Percentiles rank a stretch among this genome's conserved stretches.
Conservation (phyloP, 192 early-diverging fungal genomes). For the Coemansia sp. region DNA sequence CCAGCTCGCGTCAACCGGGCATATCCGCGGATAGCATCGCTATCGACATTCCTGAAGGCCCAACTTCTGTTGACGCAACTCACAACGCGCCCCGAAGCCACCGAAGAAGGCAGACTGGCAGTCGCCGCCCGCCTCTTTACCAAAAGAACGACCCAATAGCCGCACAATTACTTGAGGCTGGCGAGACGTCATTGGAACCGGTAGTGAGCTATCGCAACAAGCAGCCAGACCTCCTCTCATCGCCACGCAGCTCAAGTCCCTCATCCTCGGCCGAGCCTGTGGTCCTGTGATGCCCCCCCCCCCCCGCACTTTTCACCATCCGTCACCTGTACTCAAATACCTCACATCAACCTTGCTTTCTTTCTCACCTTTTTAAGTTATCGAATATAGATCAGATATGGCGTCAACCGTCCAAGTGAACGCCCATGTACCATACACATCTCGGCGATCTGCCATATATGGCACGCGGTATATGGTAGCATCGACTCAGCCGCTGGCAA, state of each 20-base stretch:
- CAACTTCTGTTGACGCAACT: background rate
- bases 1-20: background rate
- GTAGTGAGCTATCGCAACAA: conserved; percentile 46
- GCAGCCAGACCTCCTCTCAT: conserved; percentile 18
- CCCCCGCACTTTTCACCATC: background rate
- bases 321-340: background rate
- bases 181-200: conserved; percentile 42
- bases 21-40: conserved; percentile 15
- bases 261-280: conserved; percentile 2
- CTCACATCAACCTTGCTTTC: background rate
- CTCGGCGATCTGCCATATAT: conserved; percentile 57
- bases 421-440: conserved; percentile 23
- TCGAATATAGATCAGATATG: conserved; percentile 3
- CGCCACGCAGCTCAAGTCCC: background rate
- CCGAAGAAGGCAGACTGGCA: conserved; percentile 10
- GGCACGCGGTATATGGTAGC: conserved; percentile 66
- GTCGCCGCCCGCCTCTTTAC: conserved; percentile 38
- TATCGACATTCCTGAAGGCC: conserved; percentile 11
- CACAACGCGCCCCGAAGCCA: conserved; percentile 1
- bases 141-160: conserved; percentile 52
- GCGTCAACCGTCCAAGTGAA: conserved; percentile 29
- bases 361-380: background rate
- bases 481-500: conserved; percentile 70
- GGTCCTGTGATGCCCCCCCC: background rate
- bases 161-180: conserved; percentile 46